These are phyloP conservation scores for Globisporangium iwayamae DNA, from an alignment of 352 stramenopile genomes.

Conservation along the genomic window DNA sequence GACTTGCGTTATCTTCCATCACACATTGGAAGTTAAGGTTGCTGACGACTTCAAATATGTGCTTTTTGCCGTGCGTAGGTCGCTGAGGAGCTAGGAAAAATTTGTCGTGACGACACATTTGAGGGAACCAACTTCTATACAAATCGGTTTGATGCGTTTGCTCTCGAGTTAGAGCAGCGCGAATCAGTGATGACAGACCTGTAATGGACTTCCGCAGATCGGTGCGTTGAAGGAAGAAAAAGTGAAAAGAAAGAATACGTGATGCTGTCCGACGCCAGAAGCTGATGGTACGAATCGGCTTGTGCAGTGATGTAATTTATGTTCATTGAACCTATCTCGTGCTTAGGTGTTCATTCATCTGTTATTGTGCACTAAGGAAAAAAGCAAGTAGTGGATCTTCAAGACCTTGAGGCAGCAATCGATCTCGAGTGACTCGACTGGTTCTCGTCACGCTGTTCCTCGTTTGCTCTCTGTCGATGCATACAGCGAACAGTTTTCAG, in stretches of 20 bases:
- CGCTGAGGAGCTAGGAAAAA: slow-evolving; percentile 89
- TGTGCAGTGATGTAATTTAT: slow-evolving; percentile 17
- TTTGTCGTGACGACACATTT: slow-evolving; percentile 96
- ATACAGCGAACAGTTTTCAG: slow-evolving; percentile 41
- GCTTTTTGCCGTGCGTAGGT: slow-evolving; percentile 34
- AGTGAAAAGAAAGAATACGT: not conserved
- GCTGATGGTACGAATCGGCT: not conserved
- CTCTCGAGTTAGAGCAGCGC: not conserved
- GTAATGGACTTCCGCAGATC: not conserved
- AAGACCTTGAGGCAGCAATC: not conserved
- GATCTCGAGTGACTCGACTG: slow-evolving; percentile 14
- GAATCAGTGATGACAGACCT: slow-evolving; percentile 10
- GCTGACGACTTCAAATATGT: not conserved
- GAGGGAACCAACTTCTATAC: slow-evolving; percentile 94
- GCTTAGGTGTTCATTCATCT: not conserved
- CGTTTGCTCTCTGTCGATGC: slow-evolving; percentile 25
- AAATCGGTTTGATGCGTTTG: slow-evolving; percentile 85
- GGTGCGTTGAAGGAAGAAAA: not conserved
- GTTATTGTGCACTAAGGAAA: not conserved
- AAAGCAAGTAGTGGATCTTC: not conserved
- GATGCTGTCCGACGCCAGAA: not conserved
- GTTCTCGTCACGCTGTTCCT: slow-evolving; percentile 17
- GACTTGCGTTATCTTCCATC: not conserved
- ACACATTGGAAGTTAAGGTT: not conserved
- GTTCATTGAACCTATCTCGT: not conserved